phyloP scores from a whole-genome alignment of 306 rosid genomes.

The Cucumis melo region DNA sequence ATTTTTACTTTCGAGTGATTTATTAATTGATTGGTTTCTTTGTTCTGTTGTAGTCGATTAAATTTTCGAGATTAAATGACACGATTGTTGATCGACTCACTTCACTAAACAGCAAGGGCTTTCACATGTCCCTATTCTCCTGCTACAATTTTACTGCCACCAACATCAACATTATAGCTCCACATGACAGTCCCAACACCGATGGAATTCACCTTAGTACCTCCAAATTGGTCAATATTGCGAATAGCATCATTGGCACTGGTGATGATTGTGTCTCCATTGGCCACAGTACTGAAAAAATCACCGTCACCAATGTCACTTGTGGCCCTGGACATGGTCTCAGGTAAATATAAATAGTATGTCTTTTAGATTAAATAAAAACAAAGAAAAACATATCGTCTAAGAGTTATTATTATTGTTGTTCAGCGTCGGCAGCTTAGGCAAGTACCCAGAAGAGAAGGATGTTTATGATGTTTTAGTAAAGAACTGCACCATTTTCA shows the following conservation, averaged over 20 bases:
- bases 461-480: slow-evolving; percentile 22
- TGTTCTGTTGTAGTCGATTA: slow-evolving; percentile 26
- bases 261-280: slow-evolving; percentile 72
- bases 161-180: slow-evolving; percentile 30
- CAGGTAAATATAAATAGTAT: slow-evolving; percentile 5
- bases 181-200: slow-evolving; percentile 56
- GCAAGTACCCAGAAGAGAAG: slow-evolving; percentile 33
- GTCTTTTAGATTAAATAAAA: neutral
- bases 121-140: slow-evolving; percentile 26
- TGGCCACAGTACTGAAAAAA: slow-evolving; percentile 21
- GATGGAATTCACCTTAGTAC: slow-evolving; percentile 58
- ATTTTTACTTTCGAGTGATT: neutral
- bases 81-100: slow-evolving; percentile 21
- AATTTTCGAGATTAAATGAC: slow-evolving; percentile 27
- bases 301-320: slow-evolving; percentile 15
- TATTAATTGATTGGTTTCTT: neutral
- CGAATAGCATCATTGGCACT: slow-evolving; percentile 30
- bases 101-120: slow-evolving; percentile 39
- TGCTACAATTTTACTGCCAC: slow-evolving; percentile 20
- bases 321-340: slow-evolving; percentile 87
- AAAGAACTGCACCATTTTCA: slow-evolving; percentile 33
- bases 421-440: slow-evolving; percentile 50
- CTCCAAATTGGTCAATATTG: slow-evolving; percentile 15
- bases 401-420: neutral
- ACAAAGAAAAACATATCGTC: neutral